Percentiles rank a stretch among this genome's conserved stretches.
Evolutionary conservation across 208 protist genomes (phyloP).

Genomic region (Leishmania aethiopica): DNA sequence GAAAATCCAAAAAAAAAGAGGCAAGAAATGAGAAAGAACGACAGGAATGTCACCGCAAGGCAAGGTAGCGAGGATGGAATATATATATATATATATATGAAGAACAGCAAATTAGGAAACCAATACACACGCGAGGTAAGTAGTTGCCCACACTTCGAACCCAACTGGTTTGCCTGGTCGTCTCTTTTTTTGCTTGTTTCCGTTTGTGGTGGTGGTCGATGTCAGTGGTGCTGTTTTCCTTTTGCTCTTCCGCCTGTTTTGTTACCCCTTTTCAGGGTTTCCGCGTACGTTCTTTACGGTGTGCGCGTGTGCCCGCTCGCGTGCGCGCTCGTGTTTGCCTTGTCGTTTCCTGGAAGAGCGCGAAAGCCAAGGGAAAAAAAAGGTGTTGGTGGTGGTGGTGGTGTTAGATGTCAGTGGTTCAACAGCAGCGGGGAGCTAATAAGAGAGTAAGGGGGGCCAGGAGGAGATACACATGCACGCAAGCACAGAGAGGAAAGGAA

Average conservation of each 20-base stretch:
- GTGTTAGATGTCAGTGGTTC: background rate
- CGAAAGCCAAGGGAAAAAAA: background rate
- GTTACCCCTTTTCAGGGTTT: background rate
- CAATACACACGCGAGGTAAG: constrained; percentile 12
- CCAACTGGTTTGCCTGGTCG: background rate
- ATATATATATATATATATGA: constrained; percentile 4
- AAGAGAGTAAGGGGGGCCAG: background rate
- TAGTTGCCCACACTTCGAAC: background rate
- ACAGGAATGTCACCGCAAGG: background rate
- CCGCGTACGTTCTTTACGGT: background rate
- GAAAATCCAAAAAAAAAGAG: background rate
- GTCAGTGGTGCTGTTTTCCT: background rate
- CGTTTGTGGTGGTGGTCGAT: background rate
- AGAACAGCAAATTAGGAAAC: background rate
- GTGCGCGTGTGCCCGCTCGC: background rate
- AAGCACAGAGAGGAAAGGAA: background rate
- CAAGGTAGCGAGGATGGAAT: background rate
- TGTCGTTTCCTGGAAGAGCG: background rate
- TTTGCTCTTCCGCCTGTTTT: background rate
- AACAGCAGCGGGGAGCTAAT: background rate
- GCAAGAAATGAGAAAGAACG: background rate
- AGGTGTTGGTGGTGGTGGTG: background rate
- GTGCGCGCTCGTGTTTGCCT: background rate
- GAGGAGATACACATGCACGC: background rate
- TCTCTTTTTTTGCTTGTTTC: background rate